Conservation (phyloP, 352 stramenopile species). For the Chrysophaeum taylorii region DNA sequence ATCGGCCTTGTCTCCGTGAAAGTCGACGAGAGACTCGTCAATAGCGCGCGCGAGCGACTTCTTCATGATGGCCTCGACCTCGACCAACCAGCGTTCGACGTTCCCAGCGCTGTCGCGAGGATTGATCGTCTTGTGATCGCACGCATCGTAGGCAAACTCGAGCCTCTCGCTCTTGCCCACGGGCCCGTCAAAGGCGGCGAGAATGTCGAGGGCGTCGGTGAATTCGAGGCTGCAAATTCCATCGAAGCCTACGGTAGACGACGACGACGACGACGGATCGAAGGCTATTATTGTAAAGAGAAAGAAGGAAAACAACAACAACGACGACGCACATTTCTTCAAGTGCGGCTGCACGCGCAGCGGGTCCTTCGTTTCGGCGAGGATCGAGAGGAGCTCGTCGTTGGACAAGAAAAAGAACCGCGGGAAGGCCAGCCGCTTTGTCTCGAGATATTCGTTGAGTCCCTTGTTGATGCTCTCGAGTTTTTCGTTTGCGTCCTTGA, state of each 20-base stretch:
- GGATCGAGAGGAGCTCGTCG: constrained; percentile 76
- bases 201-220: constrained; percentile 75
- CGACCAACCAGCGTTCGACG: constrained; percentile 66
- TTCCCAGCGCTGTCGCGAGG: constrained; percentile 81
- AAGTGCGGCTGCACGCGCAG: constrained; percentile 81
- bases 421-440: constrained; percentile 73
- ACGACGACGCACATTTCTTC: constrained; percentile 84
- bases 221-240: constrained; percentile 81
- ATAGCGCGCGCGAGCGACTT: constrained; percentile 45
- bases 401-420: constrained; percentile 83
- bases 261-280: too few species aligned
- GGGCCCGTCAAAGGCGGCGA: constrained; percentile 63
- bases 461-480: constrained; percentile 87
- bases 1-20: constrained; percentile 61
- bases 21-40: constrained; percentile 67
- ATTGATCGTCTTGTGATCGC: constrained; percentile 75
- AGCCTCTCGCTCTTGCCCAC: constrained; percentile 60
- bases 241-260: constrained; percentile 77
- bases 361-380: constrained; percentile 70
- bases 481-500: constrained; percentile 69
- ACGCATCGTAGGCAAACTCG: constrained; percentile 68
- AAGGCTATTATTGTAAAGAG: too few species aligned
- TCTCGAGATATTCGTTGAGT: constrained; percentile 77
- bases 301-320: background rate
- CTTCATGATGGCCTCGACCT: constrained; percentile 47